Base-by-base conservation (phyloP, 768 basidiomycete species). In the Boletus eberwhitei region DNA sequence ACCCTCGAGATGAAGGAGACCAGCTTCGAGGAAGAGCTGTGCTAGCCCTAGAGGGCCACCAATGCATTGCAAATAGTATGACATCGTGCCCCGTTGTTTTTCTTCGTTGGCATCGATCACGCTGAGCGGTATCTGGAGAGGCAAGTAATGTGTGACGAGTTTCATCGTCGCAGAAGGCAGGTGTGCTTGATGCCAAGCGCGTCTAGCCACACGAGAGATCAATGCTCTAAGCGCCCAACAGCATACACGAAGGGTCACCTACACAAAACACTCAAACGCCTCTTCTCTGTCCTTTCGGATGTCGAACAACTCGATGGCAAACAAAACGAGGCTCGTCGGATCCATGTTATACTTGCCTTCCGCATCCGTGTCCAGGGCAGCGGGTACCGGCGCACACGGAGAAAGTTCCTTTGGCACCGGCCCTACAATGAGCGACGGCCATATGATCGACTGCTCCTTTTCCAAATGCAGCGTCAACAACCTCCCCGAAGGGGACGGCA, bases 261-360 rank as follows among this genome's bases (percentile, higher is more conserved):
- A 87, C 89, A 89, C 68, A 60, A 90, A 88, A 60, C 79, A 89
- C 72, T 91, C 89, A 59, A 92, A 92, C 4, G 90, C 90, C 55
- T 84, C 86, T 41, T 87, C 85, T 54, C 79, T 83, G 47, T 90
- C 81, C 64, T 84, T 85, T 44, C 87, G 78, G 46, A 92, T 88
- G 65, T 91, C 89, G 45, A 80, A 79, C 38, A 86, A 64, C 60
- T 92, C 90, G 40, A 90, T 72, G 9, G 79, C 90, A 55, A 84
- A 79, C 50, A 91, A 71, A 1, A 85, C 83, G 26, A 92, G 73
- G 70, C 89, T 91, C 14, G 90, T 92, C 2, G 90, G 84, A 67
- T 92, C 90, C 87, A 92, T 90, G 60, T 92, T 91, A 60, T 87
- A 92, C 61, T 80, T 78, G 43, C 81, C 77, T 54, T 90, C 88